Base-by-base conservation (phyloP, 2,329 filamentous ascomycete species). In the Thermothelomyces thermophilus region DNA sequence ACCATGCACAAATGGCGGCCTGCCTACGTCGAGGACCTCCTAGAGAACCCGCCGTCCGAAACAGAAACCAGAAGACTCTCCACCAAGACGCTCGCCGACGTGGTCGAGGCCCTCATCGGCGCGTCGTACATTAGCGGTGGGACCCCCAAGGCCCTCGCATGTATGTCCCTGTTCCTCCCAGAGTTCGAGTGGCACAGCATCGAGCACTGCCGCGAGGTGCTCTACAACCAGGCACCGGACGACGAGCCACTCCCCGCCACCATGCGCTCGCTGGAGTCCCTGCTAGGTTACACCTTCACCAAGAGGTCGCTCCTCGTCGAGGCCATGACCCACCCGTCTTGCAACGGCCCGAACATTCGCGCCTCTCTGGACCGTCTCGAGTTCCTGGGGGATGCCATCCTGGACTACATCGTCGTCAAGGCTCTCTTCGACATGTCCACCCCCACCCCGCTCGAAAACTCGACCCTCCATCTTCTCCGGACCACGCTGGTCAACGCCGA, bases 91-190 rank as follows among this genome's bases (percentile, higher is more conserved):
- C 75, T 96, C 7, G 91, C 91, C 3, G 91, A 97, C 60, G 83
- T 96, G 0, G 77, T 95, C 0, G 91, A 97, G 56, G 80, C 90
- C 0, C 71, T 96, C 0, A 84, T 96, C 17, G 91, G 89, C 1
- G 86, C 83, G 1, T 78, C 86, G 0, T 90, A 79, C 58, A 53
- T 86, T 1, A 78, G 87, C 46, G 86, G 87, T 1, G 86, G 86
- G 0, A 69, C 86, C 13, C 41, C 69, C 0, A 83, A 80, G 56
- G 85, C 84, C 0, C 66, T 84, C 14, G 59, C 68, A 2, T 90
- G 84, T 63, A 74, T 93, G 11, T 71, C 74, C 3, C 63, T 83
- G 1, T 84, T 96, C 56, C 64, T 94, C 1, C 75, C 77, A 0
- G 76, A 84, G 43, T 63, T 76, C 1, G 51, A 71, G 8, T 86